Percentiles rank a stretch among this genome's conserved stretches.
Evolutionary conservation across 805 yeast genomes (phyloP).

Genomic region (Sporopachydermia quercuum): DNA sequence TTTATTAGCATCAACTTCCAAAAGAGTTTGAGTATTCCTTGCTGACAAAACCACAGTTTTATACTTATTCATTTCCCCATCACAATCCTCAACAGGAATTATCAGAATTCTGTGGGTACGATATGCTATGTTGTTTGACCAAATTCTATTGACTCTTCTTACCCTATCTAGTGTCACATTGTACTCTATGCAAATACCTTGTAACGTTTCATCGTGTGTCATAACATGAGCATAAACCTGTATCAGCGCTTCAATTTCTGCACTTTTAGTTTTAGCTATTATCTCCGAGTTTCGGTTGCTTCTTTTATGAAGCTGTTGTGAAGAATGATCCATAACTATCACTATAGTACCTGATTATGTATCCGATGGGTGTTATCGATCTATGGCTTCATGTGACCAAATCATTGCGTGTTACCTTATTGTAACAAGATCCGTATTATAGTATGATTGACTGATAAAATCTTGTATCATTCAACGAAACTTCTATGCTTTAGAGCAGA

Average conservation of each 20-base stretch:
- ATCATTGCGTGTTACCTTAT: too few species aligned
- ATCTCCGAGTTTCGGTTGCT: too few species aligned
- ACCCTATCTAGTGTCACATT: neutral
- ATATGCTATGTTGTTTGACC: neutral
- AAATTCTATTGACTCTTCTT: neutral
- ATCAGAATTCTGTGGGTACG: conserved; percentile 1
- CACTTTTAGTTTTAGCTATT: too few species aligned
- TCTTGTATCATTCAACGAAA: too few species aligned
- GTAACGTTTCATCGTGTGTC: neutral
- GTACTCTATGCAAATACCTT: neutral
- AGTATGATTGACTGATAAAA: too few species aligned
- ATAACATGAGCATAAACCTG: neutral
- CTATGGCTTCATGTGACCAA: too few species aligned
- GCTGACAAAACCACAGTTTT: neutral
- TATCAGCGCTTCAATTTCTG: neutral
- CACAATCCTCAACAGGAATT: neutral
- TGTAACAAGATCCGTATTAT: too few species aligned
- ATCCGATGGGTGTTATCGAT: too few species aligned
- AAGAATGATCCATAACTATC: too few species aligned
- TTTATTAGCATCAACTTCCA: neutral
- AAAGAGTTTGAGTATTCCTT: neutral
- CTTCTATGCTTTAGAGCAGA: too few species aligned
- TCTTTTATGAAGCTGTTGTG: too few species aligned
- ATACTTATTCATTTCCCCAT: neutral
- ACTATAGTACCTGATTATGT: too few species aligned